These are phyloP conservation scores for Antitrichia curtipendula DNA, from an alignment of 225 moss, liverwort and hornwort genomes.

Conservation along the genomic window DNA sequence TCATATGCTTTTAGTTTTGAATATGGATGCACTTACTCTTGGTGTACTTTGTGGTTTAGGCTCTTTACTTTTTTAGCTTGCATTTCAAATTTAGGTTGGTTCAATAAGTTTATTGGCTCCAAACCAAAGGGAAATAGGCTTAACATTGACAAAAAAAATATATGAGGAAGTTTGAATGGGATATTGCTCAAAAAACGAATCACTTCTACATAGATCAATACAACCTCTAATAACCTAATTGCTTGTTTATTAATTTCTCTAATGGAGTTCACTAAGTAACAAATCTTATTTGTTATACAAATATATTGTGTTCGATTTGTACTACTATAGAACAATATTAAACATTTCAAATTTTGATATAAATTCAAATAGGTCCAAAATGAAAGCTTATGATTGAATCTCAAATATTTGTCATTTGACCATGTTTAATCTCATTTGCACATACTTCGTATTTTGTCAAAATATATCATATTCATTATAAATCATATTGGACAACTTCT, in stretches of 20 bases:
- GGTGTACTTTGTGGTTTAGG: background rate
- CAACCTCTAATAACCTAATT: background rate
- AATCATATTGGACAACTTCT: background rate
- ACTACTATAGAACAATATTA: background rate
- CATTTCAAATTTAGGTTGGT: background rate
- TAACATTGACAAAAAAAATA: background rate
- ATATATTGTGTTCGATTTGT: background rate
- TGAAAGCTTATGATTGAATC: background rate
- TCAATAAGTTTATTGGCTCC: background rate
- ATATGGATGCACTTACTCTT: background rate
- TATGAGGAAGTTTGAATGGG: background rate
- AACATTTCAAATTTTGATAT: background rate
- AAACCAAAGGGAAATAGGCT: fast-evolving
- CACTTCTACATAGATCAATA: background rate
- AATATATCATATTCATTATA: background rate
- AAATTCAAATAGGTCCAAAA: background rate
- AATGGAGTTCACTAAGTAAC: background rate
- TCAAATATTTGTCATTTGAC: background rate
- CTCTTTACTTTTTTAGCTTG: background rate
- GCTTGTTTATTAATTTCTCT: background rate
- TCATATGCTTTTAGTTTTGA: no score
- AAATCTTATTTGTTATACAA: background rate
- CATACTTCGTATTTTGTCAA: fast-evolving
- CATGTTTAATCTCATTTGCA: background rate
- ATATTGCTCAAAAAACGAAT: background rate